These are phyloP conservation scores for Lachnellula cervina DNA, from an alignment of 2,329 filamentous ascomycete species.

Conservation along the genomic window DNA sequence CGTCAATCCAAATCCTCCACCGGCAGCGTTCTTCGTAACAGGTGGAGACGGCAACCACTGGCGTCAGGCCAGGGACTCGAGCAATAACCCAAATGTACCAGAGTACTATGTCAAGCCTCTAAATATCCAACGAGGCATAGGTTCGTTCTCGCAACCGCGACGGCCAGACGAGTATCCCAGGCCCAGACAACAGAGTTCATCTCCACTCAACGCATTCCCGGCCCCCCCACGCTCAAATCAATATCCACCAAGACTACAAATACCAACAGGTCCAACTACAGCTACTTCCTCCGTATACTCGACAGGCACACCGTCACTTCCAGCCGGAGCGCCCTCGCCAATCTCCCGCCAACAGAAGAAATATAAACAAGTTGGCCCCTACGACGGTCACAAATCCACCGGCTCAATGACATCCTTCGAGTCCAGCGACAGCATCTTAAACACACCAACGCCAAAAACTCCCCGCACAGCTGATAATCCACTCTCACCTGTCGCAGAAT, in stretches of 20 bases:
- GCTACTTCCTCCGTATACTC: slow-evolving; percentile 11
- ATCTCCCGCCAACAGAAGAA: slow-evolving; percentile 1
- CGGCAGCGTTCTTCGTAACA: slow-evolving; percentile 3
- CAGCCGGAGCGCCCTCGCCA: not conserved
- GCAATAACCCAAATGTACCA: not conserved
- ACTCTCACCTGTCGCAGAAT: slow-evolving; percentile 24
- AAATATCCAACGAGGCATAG: slow-evolving; percentile 7
- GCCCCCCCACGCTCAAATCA: slow-evolving; percentile 10
- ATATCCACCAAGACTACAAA: not conserved
- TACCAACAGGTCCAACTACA: slow-evolving; percentile 4
- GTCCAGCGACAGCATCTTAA: slow-evolving; percentile 1
- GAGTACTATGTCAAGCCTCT: slow-evolving; percentile 17
- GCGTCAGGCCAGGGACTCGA: slow-evolving; percentile 8
- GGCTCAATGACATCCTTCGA: slow-evolving; percentile 19
- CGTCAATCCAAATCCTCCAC: slow-evolving; percentile 5
- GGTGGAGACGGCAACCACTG: slow-evolving; percentile 4
- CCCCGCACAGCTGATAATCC: slow-evolving; percentile 14
- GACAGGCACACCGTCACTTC: slow-evolving; percentile 2
- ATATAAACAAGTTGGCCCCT: slow-evolving; percentile 21
- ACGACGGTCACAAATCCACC: slow-evolving; percentile 15
- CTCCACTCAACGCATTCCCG: slow-evolving; percentile 5
- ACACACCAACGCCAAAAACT: slow-evolving; percentile 7
- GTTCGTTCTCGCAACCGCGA: slow-evolving; percentile 24
- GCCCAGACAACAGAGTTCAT: not conserved
- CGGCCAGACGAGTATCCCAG: slow-evolving; percentile 12